Conservation (phyloP, 1,284 basidiomycete genomes). For the Athelia sp. region DNA sequence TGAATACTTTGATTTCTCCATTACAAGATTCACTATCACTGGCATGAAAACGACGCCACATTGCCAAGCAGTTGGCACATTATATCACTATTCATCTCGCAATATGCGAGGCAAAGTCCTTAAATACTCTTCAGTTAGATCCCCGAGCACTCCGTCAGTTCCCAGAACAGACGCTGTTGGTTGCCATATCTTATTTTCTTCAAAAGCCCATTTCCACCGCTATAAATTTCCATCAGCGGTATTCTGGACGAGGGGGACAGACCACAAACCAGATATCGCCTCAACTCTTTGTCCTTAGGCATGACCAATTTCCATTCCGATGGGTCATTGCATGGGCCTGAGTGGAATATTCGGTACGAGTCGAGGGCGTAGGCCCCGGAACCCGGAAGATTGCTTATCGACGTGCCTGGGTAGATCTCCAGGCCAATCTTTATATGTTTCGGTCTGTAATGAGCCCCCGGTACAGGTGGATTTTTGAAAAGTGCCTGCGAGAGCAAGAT, state of each 20-base stretch:
- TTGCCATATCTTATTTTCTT: slow-evolving; percentile 44
- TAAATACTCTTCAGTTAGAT: slow-evolving; percentile 30
- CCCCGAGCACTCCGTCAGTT: slow-evolving; percentile 31
- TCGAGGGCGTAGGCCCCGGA: slow-evolving; percentile 61
- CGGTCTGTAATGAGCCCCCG: slow-evolving; percentile 24
- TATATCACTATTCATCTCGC: not conserved
- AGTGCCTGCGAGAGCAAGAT: slow-evolving; percentile 43
- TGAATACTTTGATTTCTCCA: too few relatives aligned
- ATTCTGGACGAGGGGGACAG: not conserved
- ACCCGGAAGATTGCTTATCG: slow-evolving; percentile 51
- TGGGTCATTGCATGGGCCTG: slow-evolving; percentile 26
- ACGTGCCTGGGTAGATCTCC: slow-evolving; percentile 34
- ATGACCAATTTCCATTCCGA: slow-evolving; percentile 53
- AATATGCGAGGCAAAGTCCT: not conserved
- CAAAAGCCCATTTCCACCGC: slow-evolving; percentile 61
- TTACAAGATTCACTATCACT: too few relatives aligned
- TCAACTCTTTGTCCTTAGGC: slow-evolving; percentile 59
- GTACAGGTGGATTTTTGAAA: slow-evolving; percentile 34
- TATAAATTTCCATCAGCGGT: slow-evolving; percentile 14
- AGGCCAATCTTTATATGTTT: not conserved
- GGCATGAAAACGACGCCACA: too few relatives aligned
- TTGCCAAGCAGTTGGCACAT: too few relatives aligned
- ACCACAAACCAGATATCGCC: slow-evolving; percentile 46
- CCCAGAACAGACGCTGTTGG: too few relatives aligned
- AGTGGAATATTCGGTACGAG: slow-evolving; percentile 58